Evolutionary conservation across 768 basidiomycete species (phyloP).

Genomic region (Suillus fuscotomentosus): DNA sequence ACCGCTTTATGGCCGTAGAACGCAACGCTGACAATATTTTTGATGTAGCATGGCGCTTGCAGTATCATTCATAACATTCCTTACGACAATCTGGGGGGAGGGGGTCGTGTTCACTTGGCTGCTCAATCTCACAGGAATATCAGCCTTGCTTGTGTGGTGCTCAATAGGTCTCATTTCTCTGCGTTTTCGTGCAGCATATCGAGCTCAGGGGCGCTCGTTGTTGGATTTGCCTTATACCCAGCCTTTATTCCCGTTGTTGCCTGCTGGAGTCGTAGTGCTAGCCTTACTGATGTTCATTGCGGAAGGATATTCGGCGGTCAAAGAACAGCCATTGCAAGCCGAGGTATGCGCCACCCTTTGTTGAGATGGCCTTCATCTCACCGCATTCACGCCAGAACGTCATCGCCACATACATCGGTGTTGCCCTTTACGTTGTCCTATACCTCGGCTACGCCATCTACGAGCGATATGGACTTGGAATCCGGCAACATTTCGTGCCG

Average conservation of each 20-base stretch:
- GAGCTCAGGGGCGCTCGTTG: constrained; percentile 47
- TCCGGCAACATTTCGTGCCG: constrained; percentile 39
- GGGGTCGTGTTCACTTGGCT: constrained; percentile 59
- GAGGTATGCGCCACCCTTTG: constrained; percentile 30
- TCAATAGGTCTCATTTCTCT: constrained; percentile 54
- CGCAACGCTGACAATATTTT: constrained; percentile 20
- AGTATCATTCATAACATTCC: constrained; percentile 49
- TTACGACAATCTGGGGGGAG: constrained; percentile 58
- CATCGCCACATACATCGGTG: constrained; percentile 54
- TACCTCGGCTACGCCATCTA: constrained; percentile 44
- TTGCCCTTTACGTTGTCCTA: constrained; percentile 44
- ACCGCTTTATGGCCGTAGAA: constrained; percentile 18
- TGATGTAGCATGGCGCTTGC: constrained; percentile 44
- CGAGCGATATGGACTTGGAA: constrained; percentile 32
- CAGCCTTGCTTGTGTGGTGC: constrained; percentile 66
- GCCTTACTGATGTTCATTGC: constrained; percentile 53
- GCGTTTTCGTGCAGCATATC: constrained; percentile 64
- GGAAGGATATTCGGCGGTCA: constrained; percentile 51
- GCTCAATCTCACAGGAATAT: constrained; percentile 63
- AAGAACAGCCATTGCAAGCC: constrained; percentile 41
- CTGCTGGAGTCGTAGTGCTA: constrained; percentile 48
- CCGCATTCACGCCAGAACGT: constrained; percentile 39
- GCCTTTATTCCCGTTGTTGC: constrained; percentile 53
- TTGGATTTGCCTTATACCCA: constrained; percentile 59
- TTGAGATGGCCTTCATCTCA: not conserved